These are phyloP conservation scores for Neocallimastix lanati DNA, from an alignment of 192 early-diverging fungal species.

Conservation along the genomic window DNA sequence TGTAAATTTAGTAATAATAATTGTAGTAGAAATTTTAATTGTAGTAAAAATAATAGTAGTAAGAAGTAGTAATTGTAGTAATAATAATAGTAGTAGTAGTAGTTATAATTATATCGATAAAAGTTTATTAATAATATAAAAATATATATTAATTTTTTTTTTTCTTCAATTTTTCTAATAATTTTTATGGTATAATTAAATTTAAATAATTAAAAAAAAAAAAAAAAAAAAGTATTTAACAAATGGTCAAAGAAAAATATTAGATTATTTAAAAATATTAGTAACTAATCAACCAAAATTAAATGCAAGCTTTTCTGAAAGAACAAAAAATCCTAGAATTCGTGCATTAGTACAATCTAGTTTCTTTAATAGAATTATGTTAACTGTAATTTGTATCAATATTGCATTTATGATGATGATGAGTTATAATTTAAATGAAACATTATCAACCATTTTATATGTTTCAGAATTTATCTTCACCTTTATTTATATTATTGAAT, in stretches of 20 bases:
- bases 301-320: background rate
- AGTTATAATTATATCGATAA: too few species aligned
- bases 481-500: background rate
- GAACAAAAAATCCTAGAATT: background rate
- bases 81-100: too few species aligned
- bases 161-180: too few species aligned
- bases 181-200: too few species aligned
- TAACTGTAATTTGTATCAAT: background rate
- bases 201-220: too few species aligned
- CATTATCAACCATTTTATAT: background rate
- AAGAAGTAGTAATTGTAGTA: too few species aligned
- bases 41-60: too few species aligned
- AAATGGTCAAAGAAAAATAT: background rate
- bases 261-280: background rate
- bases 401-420: background rate
- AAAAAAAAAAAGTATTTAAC: background rate
- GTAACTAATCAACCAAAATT: background rate
- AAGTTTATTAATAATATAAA: too few species aligned
- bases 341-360: background rate
- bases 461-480: background rate
- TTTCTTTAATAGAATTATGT: background rate
- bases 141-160: too few species aligned
- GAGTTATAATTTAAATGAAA: background rate
- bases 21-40: too few species aligned
- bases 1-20: too few species aligned